A percentile compares a stretch with the other conserved stretches of the same genome.
phyloP scores from a whole-genome alignment of 495 filamentous ascomycete genomes.

The Diplogelasinospora grovesii region DNA sequence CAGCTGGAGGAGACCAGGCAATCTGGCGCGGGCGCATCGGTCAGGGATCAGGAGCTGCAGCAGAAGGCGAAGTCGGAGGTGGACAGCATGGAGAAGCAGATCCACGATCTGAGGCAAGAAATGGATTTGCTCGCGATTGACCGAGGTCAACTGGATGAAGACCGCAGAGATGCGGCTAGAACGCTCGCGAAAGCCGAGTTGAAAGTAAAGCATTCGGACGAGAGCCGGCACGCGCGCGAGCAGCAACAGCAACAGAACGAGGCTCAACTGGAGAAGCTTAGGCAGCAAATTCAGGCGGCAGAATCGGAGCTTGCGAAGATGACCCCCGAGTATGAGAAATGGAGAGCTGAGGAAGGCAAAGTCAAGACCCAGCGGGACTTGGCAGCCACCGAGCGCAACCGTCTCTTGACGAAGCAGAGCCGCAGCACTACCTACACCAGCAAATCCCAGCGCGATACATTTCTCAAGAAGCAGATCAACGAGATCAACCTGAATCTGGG shows the following conservation, averaged over 20 bases:
- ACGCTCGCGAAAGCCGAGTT: slow-evolving; percentile 77
- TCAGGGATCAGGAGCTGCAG: slow-evolving; percentile 72
- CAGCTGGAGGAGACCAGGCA: slow-evolving; percentile 76
- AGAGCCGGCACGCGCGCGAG: slow-evolving; percentile 73
- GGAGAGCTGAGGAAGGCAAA: slow-evolving; percentile 63
- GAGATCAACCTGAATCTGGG: slow-evolving; percentile 69
- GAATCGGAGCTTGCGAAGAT: slow-evolving; percentile 69
- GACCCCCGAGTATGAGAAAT: slow-evolving; percentile 64
- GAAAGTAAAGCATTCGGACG: slow-evolving; percentile 69
- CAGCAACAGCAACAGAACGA: slow-evolving; percentile 63
- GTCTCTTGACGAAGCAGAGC: slow-evolving; percentile 90
- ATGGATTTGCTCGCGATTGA: slow-evolving; percentile 85
- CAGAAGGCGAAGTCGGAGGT: slow-evolving; percentile 76
- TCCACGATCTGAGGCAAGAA: slow-evolving; percentile 70
- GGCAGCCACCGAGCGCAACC: slow-evolving; percentile 67
- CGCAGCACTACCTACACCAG: slow-evolving; percentile 82
- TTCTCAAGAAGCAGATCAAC: slow-evolving; percentile 71
- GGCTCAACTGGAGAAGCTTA: slow-evolving; percentile 64
- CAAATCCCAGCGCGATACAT: slow-evolving; percentile 82
- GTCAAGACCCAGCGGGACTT: slow-evolving; percentile 64
- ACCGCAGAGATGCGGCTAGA: slow-evolving; percentile 72
- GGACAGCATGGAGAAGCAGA: slow-evolving; percentile 65
- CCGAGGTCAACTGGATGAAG: slow-evolving; percentile 79
- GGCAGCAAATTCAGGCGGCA: slow-evolving; percentile 64
- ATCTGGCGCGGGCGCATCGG: slow-evolving; percentile 72